Evolutionary conservation across 2,329 filamentous ascomycete species (phyloP), one percentile per base, ranked within the genome.

Genomic region (Beauveria medogensis): DNA sequence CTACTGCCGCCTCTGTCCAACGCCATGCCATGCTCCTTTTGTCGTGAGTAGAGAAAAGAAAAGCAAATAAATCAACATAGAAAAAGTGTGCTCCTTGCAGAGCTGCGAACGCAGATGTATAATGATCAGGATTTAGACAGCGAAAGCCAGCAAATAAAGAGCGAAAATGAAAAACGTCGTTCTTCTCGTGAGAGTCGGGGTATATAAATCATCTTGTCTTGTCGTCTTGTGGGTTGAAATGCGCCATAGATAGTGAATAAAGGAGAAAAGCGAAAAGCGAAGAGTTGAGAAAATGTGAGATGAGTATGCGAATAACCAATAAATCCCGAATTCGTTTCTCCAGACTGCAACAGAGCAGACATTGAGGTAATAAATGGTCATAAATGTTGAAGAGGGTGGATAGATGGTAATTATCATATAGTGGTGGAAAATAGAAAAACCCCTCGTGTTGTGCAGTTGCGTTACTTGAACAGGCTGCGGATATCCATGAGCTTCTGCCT

Each of bases 401-500:
- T 41, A 30, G 8, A 50, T 50, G 18, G 12, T 10, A 3, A 12
- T 28, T 5, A 18, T 48, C 30, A 18, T 50, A 34, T 24, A 43
- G 34, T 28, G 34, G 5, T 34, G 30, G 10, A 12, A 34, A 2
- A 14, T 34, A 10, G n/a, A 16, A 52, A 26, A 37, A 3, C 34
- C 34, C 16, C 3, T 16, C 12, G 14, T 16, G 20, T 41, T 14
- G 22, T 20, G 22, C 16, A 12, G 14, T 6, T 14, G 26, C 12
- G 10, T 71, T 69, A 82, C 70, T 78, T 81, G 72, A 86, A 86
- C 40, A 86, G 77, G 66, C 80, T 83, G 55, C 81, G 78, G 62
- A 86, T 69, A 64, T 85, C 83, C 76, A 80, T 77, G 60, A 83
- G 75, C 66, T 81, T 84, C 76, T 87, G 81, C 75, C 85, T 84